These are phyloP conservation scores for Myriosclerotinia scirpicola DNA, from an alignment of 2,329 filamentous ascomycete species.

Conservation along the genomic window DNA sequence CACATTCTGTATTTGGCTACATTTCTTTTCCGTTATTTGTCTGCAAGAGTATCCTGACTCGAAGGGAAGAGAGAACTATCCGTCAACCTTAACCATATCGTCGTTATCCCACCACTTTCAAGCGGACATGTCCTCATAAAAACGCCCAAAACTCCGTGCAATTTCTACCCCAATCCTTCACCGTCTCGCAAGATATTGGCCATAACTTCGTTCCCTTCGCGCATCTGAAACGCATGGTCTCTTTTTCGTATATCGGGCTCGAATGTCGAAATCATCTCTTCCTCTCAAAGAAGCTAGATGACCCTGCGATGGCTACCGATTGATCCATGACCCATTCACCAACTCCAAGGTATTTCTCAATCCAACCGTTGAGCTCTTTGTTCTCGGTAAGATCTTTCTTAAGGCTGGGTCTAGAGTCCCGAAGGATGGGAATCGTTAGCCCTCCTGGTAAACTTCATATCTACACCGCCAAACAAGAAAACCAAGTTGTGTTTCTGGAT, in stretches of 20 bases:
- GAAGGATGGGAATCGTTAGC: slow-evolving; percentile 49
- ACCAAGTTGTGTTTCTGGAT: neutral
- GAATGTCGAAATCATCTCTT: slow-evolving; percentile 56
- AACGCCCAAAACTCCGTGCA: slow-evolving; percentile 20
- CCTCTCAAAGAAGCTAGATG: slow-evolving; percentile 88
- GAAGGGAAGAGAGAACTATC: neutral
- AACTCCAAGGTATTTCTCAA: slow-evolving; percentile 89
- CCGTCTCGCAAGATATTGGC: slow-evolving; percentile 2
- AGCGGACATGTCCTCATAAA: slow-evolving; percentile 2
- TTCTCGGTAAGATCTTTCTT: slow-evolving; percentile 84
- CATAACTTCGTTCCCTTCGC: neutral
- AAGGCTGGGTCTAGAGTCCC: slow-evolving; percentile 68
- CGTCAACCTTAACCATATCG: neutral
- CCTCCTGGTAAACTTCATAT: slow-evolving; percentile 25
- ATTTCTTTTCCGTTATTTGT: neutral
- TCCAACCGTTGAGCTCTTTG: slow-evolving; percentile 81
- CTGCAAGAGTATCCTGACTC: slow-evolving; percentile 8
- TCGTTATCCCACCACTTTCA: slow-evolving; percentile 1
- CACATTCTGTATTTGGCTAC: neutral
- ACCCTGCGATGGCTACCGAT: slow-evolving; percentile 86
- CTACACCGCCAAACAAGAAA: slow-evolving; percentile 10
- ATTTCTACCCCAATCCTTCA: slow-evolving; percentile 7
- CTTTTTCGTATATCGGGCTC: neutral
- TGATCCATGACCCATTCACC: slow-evolving; percentile 99
- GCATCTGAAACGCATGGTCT: slow-evolving; percentile 6